Evolutionary conservation across 352 stramenopile genomes (phyloP), one percentile per base, ranked within the genome.

Genomic region (Thraustochytrium sp.): DNA sequence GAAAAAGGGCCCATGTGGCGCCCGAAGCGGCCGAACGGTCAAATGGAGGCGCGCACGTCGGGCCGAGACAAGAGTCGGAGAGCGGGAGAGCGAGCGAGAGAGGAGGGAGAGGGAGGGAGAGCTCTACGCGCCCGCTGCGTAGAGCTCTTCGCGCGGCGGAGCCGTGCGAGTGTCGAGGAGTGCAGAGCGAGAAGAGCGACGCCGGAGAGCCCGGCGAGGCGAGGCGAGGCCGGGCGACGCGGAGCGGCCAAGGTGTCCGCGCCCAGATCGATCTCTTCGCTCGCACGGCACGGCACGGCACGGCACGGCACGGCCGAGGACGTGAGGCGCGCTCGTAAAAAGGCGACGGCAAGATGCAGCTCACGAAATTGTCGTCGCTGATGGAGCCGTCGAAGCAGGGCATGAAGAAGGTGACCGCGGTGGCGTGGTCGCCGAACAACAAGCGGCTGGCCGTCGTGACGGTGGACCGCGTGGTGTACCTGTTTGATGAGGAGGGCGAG

Each of bases 341-440:
- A 26, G 18, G 26, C 18, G 26, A n/a, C n/a, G 23, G 59, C 48
- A 61, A 29, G 31, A 97, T 98, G 94, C 94, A 97, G 89, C 89
- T 98, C 51, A 89, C 92, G 16, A 90, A 97, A 76, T 82, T 97
- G 86, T 94, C 93, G 87, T 96, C 93, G 85, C 88, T 98, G 85
- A 84, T 96, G 72, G 90, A 94, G 86, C 92, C 93, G 49, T 93
- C 91, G 1, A 61, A 64, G 68, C 91, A 95, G 72, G 94, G 91
- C 40, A 93, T 97, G 88, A 90, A 88, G 84, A 97, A 97, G 86
- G 92, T 98, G 65, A 97, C 94, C 49, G 91, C 94, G 3, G 89
- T 98, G 62, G 88, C 90, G 36, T 98, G 92, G 88, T 96, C 94
- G 56, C 92, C 94, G 38, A 97, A 98, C 87, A 97, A 96, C 78